Base-by-base conservation (phyloP, 179 eudicot species). In the Spinacia oleracea region DNA sequence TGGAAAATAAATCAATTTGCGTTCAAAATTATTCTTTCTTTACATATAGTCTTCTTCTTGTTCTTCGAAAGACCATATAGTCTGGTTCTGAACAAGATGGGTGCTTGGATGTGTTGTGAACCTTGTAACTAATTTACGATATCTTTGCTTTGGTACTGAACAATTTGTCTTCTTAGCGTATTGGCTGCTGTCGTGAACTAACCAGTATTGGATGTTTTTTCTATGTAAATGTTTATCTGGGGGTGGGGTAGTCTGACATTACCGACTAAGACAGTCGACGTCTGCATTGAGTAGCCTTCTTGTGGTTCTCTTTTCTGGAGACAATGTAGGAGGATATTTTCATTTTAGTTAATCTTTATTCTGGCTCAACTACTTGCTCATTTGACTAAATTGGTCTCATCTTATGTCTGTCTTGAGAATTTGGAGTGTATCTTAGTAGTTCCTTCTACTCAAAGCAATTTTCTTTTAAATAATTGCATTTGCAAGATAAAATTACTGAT, bases 401-500 rank as follows among this genome's bases (percentile, higher is more conserved):
- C 16, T 25, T 71, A 48, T 32, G 15, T 31, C 31, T 73, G 27
- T 73, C 50, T 21, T 35, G 48, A 35, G 40, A 34, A 73, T 35
- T 35, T 72, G 73, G 16, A 11, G 35, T 23, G 63, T 23, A 9
- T 23, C 29, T 58, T 58, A 9, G 9, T 1, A 48, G 1, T 21
- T 50, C 60, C 29, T 72, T 45, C 21, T 42, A 16, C 8, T 14
- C 16, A 14, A 29, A 21, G 9, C 35, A 43, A 16, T 45, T 42
- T 73, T 53, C 75, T 63, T 51, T 64, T 34, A 29, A 31, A 70
- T 18, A 48, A 66, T 46, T 32, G 32, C 59, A 11, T 76, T 55
- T 23, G 23, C 48, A 63, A 25, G 12, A 58, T 67, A 56, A 35
- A 68, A 56, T n/a, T 45, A 65, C 25, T 70, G 48, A 81, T 25